Conservation (phyloP, 768 basidiomycete genomes). For the Auricularia sp. region DNA sequence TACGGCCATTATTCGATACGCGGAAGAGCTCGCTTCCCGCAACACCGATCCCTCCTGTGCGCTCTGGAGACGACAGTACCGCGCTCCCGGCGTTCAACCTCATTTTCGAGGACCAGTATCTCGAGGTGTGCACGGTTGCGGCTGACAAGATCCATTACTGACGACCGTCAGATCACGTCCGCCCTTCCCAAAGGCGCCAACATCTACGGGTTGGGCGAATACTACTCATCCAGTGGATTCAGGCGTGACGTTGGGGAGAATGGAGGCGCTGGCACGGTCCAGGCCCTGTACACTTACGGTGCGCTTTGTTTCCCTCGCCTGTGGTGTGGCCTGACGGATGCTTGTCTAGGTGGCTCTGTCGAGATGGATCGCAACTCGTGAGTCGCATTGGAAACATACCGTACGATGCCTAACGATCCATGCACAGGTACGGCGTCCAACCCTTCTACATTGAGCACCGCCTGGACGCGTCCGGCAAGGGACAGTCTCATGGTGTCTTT, state of each 20-base stretch:
- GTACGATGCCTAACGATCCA: neutral
- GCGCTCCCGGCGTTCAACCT: conserved; percentile 11
- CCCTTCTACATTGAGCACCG: conserved; percentile 11
- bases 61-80: conserved; percentile 4
- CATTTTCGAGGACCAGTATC: conserved; percentile 23
- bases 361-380: conserved; percentile 1
- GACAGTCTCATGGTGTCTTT: conserved; percentile 23
- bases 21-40: conserved; percentile 48
- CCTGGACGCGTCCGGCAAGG: conserved; percentile 15
- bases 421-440: conserved; percentile 3
- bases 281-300: conserved; percentile 25
- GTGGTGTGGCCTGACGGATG: neutral
- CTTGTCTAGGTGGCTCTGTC: neutral
- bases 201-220: conserved; percentile 25
- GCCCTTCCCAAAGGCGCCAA: conserved; percentile 17
- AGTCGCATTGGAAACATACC: neutral
- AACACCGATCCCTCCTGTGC: conserved; percentile 43
- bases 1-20: conserved; percentile 56
- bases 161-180: neutral
- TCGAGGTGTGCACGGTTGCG: conserved; percentile 10
- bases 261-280: neutral
- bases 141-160: neutral
- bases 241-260: neutral
- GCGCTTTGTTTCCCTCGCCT: neutral
- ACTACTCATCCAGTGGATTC: neutral